phyloP scores from a whole-genome alignment of 257 asterid species.

The Solanum virginianum region DNA sequence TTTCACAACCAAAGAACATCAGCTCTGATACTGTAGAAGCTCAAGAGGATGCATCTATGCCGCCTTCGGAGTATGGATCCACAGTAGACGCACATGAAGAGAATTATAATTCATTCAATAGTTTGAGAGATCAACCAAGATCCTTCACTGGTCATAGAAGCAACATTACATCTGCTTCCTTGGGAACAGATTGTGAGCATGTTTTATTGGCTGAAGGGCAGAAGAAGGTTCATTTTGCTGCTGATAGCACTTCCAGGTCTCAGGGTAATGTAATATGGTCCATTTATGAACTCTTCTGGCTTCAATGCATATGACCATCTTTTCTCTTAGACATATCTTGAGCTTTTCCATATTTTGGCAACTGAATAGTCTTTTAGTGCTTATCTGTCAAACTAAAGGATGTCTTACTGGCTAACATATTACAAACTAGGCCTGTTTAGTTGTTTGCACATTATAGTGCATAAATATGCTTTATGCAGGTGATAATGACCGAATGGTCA shows the following conservation, averaged over 20 bases:
- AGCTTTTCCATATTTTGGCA: neutral
- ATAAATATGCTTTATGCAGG: constrained; percentile 38
- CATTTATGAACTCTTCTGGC: neutral
- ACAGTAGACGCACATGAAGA: constrained; percentile 30
- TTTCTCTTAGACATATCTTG: neutral
- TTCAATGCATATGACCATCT: neutral
- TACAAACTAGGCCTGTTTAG: constrained; percentile 6
- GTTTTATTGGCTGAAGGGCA: constrained; percentile 34
- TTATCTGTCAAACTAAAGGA: neutral
- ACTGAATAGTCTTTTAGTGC: neutral
- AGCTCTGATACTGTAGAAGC: constrained; percentile 23
- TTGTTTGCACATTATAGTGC: constrained; percentile 20
- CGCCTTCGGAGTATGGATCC: constrained; percentile 52
- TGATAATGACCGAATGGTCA: constrained; percentile 42
- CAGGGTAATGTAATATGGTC: constrained; percentile 42
- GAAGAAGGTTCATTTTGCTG: constrained; percentile 72
- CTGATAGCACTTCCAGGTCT: constrained; percentile 19
- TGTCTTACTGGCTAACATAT: neutral
- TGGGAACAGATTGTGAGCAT: constrained; percentile 13
- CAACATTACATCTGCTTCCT: constrained; percentile 33
- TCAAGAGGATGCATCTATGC: constrained; percentile 43
- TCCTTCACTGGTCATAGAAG: constrained; percentile 16
- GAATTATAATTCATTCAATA: constrained; percentile 19
- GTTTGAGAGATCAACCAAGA: constrained; percentile 32
- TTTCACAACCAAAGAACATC: constrained; percentile 19